Conservation (phyloP, 2,329 filamentous ascomycete genomes). For the Gyromitra esculenta region DNA sequence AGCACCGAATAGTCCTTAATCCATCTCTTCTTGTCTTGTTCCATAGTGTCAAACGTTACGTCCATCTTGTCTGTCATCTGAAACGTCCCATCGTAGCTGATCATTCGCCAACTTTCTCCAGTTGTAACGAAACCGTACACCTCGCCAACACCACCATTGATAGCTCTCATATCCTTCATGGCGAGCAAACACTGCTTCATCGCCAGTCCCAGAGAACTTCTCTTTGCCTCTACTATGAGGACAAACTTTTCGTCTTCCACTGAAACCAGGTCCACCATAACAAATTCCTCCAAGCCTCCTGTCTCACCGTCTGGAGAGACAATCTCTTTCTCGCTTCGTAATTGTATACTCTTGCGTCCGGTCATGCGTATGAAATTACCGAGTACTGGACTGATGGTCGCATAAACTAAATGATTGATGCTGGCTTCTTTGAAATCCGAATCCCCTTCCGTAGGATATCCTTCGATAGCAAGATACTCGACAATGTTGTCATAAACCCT, state of each 20-base stretch:
- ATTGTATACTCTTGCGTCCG: no score
- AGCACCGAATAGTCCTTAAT: constrained; percentile 33
- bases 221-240: constrained; percentile 45
- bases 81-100: constrained; percentile 37
- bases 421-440: no score
- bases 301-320: constrained; percentile 26
- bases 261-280: constrained; percentile 32
- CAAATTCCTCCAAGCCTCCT: constrained; percentile 47
- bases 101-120: constrained; percentile 35
- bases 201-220: constrained; percentile 31
- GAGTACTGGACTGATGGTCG: no score
- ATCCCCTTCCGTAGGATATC: no score
- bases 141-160: background rate
- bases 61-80: constrained; percentile 23
- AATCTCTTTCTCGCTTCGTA: constrained; percentile 25
- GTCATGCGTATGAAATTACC: no score
- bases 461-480: no score
- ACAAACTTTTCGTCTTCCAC: constrained; percentile 28
- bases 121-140: constrained; percentile 33
- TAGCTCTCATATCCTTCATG: background rate
- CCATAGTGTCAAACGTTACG: constrained; percentile 38
- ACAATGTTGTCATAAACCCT: no score
- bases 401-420: no score
- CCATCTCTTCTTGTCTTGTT: constrained; percentile 41
- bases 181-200: constrained; percentile 21